Base-by-base conservation (phyloP, 495 filamentous ascomycete species). In the Penicillium odoratum region DNA sequence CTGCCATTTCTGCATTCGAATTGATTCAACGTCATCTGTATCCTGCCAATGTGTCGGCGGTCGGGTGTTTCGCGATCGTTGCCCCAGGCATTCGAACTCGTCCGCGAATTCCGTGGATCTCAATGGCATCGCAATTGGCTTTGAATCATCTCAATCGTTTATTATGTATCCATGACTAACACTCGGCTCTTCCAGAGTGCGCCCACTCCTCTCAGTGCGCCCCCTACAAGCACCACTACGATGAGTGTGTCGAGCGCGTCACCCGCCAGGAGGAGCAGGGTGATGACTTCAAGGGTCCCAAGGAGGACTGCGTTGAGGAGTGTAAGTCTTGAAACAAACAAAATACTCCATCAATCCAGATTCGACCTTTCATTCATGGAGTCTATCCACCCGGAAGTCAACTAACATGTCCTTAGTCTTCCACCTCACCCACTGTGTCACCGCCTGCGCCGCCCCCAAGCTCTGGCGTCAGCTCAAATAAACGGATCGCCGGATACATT, bases 291-390 rank as follows among this genome's bases (percentile, higher is more conserved):
- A 76, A 83, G 71, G 82, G 78, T 10, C 74, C 81, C 58, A 83
- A 88, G 67, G 94, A 98, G 83, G 93, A 98, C 80, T 98, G 94
- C 67, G 90, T 98, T 61, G 94, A 98, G 82, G 94, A 98, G 83
- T 98, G 94, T 97, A 87, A 80, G 93, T 85, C n/a, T 25, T n/a
- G 3, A 40, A n/a, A 15, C 7, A n/a, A 26, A 4, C 16, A 9
- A 25, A 15, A 40, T 28, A 3, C 47, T 26, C 26, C 34, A 15
- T 38, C 9, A 33, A 49, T 51, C 21, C 34, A 43, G 21, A 33
- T 33, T 3, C 47, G 31, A 31, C 7, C 25, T 28, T 25, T 18
- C 6, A 13, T 47, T 40, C 38, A 40, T 40, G 21, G 15, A 31
- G 28, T 48, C 5, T 31, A 9, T 28, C 25, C 21, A 10, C 28